These are phyloP conservation scores for Neocallimastix lanati DNA, from an alignment of 192 early-diverging fungal genomes.

Conservation along the genomic window DNA sequence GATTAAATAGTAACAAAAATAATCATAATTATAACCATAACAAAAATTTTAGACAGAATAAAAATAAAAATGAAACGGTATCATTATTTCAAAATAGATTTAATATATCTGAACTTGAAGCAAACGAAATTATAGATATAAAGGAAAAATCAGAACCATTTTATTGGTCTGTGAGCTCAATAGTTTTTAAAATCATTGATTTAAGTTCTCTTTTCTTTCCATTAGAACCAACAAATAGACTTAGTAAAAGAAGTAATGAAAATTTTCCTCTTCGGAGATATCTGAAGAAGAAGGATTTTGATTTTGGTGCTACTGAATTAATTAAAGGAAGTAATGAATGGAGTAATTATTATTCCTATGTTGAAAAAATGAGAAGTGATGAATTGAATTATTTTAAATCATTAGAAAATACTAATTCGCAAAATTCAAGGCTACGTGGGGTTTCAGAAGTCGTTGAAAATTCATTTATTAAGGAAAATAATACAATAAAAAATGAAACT, in stretches of 20 bases:
- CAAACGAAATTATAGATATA: neutral
- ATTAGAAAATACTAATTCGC: neutral
- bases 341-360: neutral
- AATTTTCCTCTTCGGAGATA: neutral
- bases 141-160: neutral
- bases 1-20: too few species aligned
- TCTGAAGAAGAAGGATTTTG: neutral
- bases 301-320: neutral
- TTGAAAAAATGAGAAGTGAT: neutral
- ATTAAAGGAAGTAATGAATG: neutral
- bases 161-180: too few species aligned
- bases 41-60: too few species aligned
- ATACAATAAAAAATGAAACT: neutral
- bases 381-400: neutral
- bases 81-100: neutral
- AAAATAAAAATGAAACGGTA: neutral
- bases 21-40: neutral
- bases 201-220: too few species aligned
- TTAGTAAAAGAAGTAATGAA: too few species aligned
- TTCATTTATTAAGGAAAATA: neutral
- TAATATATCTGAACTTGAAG: neutral
- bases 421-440: neutral
- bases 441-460: neutral
- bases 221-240: too few species aligned
- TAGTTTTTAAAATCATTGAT: too few species aligned